phyloP scores from a whole-genome alignment of 306 rosid genomes.

The Argentina anserina region DNA sequence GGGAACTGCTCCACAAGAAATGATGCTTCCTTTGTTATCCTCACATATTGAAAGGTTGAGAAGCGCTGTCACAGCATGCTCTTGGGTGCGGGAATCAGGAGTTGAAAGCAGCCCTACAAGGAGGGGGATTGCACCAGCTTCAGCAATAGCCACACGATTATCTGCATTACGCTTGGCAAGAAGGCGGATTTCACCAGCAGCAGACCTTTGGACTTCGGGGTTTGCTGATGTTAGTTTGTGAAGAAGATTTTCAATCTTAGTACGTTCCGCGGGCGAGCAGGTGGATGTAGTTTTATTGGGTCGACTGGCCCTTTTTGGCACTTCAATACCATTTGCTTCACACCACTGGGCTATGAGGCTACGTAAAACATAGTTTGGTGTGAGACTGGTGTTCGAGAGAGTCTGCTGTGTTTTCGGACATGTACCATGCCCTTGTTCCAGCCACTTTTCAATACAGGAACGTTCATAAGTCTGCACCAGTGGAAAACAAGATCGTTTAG shows the following conservation, averaged over 20 bases:
- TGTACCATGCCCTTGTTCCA: conserved; percentile 79
- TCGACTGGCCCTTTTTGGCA: conserved; percentile 72
- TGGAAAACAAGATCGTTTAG: conserved; percentile 25
- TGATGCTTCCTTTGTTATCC: conserved; percentile 82
- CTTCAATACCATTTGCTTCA: conserved; percentile 92
- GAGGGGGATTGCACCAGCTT: conserved; percentile 95
- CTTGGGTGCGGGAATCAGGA: conserved; percentile 91
- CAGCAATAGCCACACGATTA: conserved; percentile 95
- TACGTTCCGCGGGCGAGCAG: conserved; percentile 72
- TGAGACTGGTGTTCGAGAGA: conserved; percentile 67
- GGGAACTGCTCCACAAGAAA: conserved; percentile 81
- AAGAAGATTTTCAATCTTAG: conserved; percentile 66
- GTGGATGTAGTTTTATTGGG: conserved; percentile 61
- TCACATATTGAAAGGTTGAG: conserved; percentile 94
- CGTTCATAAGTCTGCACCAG: conserved; percentile 90
- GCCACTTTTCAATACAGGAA: conserved; percentile 90
- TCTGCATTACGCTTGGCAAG: conserved; percentile 97
- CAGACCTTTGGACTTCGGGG: conserved; percentile 82
- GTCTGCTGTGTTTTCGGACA: conserved; percentile 92
- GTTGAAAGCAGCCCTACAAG: conserved; percentile 73
- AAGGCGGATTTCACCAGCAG: conserved; percentile 95
- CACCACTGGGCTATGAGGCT: conserved; percentile 98
- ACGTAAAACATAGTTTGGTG: conserved; percentile 91
- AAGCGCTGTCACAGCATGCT: conserved; percentile 97
- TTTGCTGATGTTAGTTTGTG: conserved; percentile 56